Evolutionary conservation across 2,329 filamentous ascomycete species (phyloP).

Genomic region (Lizonia empirigonia): DNA sequence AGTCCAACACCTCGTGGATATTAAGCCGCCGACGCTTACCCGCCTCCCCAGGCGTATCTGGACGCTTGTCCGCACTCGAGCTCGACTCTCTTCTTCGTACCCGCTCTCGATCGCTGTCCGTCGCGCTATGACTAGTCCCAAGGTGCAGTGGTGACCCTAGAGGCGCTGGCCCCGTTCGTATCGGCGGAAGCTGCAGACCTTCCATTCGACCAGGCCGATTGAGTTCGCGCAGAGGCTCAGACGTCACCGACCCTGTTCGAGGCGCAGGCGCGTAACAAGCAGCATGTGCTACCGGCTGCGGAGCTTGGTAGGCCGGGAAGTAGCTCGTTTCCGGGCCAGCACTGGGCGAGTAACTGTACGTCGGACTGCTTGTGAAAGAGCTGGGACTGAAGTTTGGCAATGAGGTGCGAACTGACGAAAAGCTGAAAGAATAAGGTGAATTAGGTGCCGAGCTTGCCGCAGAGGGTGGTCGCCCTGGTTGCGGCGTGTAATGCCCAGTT

Average conservation of each 20-base stretch:
- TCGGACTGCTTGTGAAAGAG: constrained; percentile 43
- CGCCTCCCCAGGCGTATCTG: constrained; percentile 42
- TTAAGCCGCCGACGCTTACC: constrained; percentile 46
- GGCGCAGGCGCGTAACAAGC: constrained; percentile 37
- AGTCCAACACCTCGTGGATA: constrained; percentile 47
- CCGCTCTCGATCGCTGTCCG: constrained; percentile 30
- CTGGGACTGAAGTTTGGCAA: constrained; percentile 42
- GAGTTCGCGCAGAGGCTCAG: constrained; percentile 36
- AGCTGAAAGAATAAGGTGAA: constrained; percentile 44
- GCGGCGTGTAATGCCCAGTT: constrained; percentile 34
- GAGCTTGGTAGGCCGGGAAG: constrained; percentile 40
- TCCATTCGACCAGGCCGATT: constrained; percentile 36
- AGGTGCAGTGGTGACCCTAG: constrained; percentile 41
- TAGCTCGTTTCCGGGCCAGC: constrained; percentile 42
- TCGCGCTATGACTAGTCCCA: constrained; percentile 22
- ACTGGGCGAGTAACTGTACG: constrained; percentile 44
- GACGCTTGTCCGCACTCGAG: constrained; percentile 31
- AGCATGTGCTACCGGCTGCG: constrained; percentile 34
- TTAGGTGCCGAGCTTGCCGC: constrained; percentile 43
- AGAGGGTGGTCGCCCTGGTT: constrained; percentile 35
- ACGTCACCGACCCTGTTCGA: constrained; percentile 34
- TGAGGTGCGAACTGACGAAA: constrained; percentile 43
- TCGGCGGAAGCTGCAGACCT: constrained; percentile 45
- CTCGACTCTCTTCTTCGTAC: constrained; percentile 39
- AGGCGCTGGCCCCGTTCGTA: constrained; percentile 40